A percentile compares a stretch with the other conserved stretches of the same genome.
phyloP scores from a whole-genome alignment of 2,329 filamentous ascomycete species.

The Exophiala mesophila region DNA sequence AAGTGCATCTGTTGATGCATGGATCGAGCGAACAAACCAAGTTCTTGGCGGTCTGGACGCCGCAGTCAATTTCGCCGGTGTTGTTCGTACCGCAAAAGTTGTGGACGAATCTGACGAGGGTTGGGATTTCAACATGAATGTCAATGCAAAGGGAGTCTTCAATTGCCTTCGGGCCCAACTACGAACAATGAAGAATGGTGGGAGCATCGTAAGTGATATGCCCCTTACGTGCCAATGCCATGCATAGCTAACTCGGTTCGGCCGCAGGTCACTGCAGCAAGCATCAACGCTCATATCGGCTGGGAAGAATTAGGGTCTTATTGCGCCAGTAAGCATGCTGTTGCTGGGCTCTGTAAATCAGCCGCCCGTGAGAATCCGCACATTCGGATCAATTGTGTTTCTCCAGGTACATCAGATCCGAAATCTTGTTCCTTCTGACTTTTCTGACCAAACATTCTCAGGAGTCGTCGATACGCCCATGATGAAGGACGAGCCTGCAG shows the following conservation, averaged over 20 bases:
- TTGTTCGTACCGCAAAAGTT: conserved; percentile 27
- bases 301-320: conserved; percentile 39
- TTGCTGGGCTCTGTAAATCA: conserved; percentile 41
- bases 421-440: not conserved
- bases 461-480: conserved; percentile 12
- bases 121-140: conserved; percentile 39
- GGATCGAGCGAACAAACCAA: conserved; percentile 17
- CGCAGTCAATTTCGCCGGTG: conserved; percentile 19
- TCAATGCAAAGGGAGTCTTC: conserved; percentile 39
- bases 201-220: conserved; percentile 38
- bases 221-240: conserved; percentile 42
- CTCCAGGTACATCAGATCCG: conserved; percentile 30
- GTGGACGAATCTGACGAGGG: conserved; percentile 36
- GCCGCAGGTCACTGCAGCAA: conserved; percentile 18
- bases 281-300: conserved; percentile 29
- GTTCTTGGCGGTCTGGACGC: conserved; percentile 17
- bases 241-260: conserved; percentile 29
- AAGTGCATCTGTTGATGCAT: conserved; percentile 14
- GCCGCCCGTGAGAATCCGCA: conserved; percentile 33
- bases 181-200: conserved; percentile 36
- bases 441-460: conserved; percentile 3
- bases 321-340: conserved; percentile 39
- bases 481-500: conserved; percentile 9
- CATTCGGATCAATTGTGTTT: conserved; percentile 35
- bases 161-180: conserved; percentile 39